A percentile compares a stretch with the other conserved stretches of the same genome.
Evolutionary conservation across 176 grass and related monocot species (phyloP).

Genomic region (Panicum miliaceum): DNA sequence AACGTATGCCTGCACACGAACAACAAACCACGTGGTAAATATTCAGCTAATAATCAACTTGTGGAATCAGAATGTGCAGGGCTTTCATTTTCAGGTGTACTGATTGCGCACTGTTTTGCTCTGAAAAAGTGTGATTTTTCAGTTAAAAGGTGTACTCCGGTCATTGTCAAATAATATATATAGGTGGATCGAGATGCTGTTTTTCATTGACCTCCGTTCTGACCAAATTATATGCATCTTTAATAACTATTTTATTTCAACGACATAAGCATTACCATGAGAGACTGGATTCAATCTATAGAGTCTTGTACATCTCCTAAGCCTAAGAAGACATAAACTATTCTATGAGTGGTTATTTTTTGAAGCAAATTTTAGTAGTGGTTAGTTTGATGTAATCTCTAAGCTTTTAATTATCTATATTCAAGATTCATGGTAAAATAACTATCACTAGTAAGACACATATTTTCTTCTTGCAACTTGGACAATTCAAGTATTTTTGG

Average conservation of each 20-base stretch:
- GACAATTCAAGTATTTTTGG: background rate
- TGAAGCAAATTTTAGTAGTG: background rate
- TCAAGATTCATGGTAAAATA: background rate
- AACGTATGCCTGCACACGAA: slow-evolving; percentile 50
- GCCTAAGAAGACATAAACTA: slow-evolving; percentile 8
- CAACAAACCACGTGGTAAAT: background rate
- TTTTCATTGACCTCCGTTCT: background rate
- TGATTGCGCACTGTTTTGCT: background rate
- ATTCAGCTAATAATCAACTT: background rate
- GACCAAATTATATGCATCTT: background rate
- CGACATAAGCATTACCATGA: background rate
- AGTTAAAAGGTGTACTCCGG: background rate
- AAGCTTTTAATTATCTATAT: background rate
- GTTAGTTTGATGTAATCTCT: slow-evolving; percentile 27
- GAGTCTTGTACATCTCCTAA: background rate
- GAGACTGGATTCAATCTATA: background rate
- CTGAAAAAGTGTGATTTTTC: background rate
- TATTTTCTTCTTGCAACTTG: background rate
- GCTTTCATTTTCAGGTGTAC: background rate
- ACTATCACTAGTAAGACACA: background rate
- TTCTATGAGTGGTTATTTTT: too few relatives aligned
- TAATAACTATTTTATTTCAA: background rate
- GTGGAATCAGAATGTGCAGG: background rate
- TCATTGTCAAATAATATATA: background rate
- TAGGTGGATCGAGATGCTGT: background rate